Evolutionary conservation across 2,329 filamentous ascomycete species (phyloP), one percentile per base, ranked within the genome.

Genomic region (Penicillium sclerotigenum): DNA sequence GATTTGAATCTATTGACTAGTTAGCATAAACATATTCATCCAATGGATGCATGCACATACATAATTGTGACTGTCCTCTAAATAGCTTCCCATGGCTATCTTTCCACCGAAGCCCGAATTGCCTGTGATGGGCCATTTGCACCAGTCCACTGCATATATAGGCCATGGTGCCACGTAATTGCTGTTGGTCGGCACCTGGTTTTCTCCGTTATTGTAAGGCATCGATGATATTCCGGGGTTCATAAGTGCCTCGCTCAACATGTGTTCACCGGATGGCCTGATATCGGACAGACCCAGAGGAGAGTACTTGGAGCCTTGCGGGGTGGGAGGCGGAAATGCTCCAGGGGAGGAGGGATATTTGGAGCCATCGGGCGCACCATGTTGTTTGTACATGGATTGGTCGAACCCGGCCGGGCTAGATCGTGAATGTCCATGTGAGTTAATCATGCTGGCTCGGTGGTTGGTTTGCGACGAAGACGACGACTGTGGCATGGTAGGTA

Each of bases 11-110:
- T 96, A 52, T 45, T 68, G 47, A 61, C 41, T 56, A 42, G 65
- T 62, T 46, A 68, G 62, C 38, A 50, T 37, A 13, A n/a, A 11
- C 40, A 28, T 16, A 22, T n/a, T 34, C 11, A 8, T 45, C 74
- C 84, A 67, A 79, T 8, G 18, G 16, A 11, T 26, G 41, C 13
- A 26, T 20, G 8, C 16, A 38, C 59, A 36, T 24, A 96, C 91
- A 80, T 95, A 99, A 73, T 99, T 99, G 77, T 99, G 94, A 6
- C 92, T 93, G 75, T 99, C 94, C 76, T 99, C 94, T 49, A 97
- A 79, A 72, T 97, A 97, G 78, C 94, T 99, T 57, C 93, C 94
- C 37, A 99, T 82, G 13, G 94, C 94, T 65, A 99, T 83, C 75
- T 97, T 97, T 37, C 94, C 94, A 4, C 90, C 91, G 59, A 90